Conservation (phyloP, 139 green algal genomes). For the Micromonas commoda region DNA sequence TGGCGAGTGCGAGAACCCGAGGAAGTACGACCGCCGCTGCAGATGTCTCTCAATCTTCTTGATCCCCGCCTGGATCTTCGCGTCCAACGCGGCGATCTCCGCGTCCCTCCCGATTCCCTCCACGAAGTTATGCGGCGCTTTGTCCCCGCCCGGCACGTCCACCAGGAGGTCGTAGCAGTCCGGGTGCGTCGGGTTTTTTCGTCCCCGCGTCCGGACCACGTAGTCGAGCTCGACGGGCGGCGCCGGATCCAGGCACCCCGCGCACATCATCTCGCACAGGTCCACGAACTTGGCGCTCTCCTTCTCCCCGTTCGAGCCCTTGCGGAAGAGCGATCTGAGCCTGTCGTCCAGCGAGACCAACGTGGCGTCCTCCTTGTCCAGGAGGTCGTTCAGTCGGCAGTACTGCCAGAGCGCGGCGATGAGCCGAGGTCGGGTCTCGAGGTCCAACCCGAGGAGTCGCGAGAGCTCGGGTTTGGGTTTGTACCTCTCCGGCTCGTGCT, state of each 20-base stretch:
- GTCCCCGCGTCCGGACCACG: neutral
- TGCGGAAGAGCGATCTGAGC: neutral
- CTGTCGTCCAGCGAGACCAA: neutral
- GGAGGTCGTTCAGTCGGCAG: neutral
- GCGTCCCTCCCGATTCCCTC: constrained; percentile 20
- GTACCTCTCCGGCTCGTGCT: constrained; percentile 35
- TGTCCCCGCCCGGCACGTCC: neutral
- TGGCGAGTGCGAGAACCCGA: constrained; percentile 64
- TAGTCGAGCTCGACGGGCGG: constrained; percentile 14
- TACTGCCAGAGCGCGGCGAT: constrained; percentile 40
- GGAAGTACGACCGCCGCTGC: constrained; percentile 56
- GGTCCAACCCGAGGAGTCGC: constrained; percentile 25
- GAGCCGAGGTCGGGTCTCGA: constrained; percentile 33
- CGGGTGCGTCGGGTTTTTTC: neutral
- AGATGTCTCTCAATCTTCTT: constrained; percentile 57
- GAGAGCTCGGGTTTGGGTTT: constrained; percentile 20
- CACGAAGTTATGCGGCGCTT: constrained; percentile 10
- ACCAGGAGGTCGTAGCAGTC: constrained; percentile 33
- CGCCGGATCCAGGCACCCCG: neutral
- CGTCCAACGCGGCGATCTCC: constrained; percentile 35
- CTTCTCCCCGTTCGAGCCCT: neutral
- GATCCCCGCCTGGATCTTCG: constrained; percentile 32
- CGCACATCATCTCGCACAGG: neutral
- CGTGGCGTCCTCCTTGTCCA: neutral
- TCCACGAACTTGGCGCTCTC: neutral